Evolutionary conservation across 2,329 filamentous ascomycete species (phyloP).

Genomic region (Daldinia sp.): DNA sequence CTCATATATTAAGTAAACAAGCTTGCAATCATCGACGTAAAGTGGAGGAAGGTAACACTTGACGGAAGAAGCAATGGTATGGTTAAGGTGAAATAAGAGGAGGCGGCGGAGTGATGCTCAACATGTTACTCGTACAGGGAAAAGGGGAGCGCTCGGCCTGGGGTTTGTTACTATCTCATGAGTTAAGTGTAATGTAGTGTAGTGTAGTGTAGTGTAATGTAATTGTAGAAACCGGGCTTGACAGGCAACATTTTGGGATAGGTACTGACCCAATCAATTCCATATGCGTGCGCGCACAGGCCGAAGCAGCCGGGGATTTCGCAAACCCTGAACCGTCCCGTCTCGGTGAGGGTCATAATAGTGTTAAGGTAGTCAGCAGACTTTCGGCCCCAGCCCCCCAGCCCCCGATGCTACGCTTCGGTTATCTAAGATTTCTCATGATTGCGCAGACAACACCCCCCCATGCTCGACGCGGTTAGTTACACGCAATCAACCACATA

Average conservation of each 20-base stretch:
- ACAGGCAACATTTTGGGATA: neutral
- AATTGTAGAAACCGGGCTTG: neutral
- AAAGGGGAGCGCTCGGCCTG: too few species aligned
- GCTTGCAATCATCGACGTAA: too few species aligned
- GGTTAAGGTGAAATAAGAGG: neutral
- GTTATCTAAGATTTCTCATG: constrained; percentile 6
- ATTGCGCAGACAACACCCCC: neutral
- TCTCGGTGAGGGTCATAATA: neutral
- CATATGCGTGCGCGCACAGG: constrained; percentile 4
- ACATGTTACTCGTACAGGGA: too few species aligned
- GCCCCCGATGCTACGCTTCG: constrained; percentile 4
- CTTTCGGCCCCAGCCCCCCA: constrained; percentile 6
- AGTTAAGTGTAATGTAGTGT: too few species aligned
- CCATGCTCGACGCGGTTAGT: too few species aligned
- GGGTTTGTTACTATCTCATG: too few species aligned
- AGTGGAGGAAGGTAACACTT: too few species aligned
- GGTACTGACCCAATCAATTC: neutral
- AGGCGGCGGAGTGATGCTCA: neutral
- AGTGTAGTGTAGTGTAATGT: too few species aligned
- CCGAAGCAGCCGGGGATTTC: neutral
- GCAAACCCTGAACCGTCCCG: neutral
- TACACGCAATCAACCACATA: neutral
- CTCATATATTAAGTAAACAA: neutral
- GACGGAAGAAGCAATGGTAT: too few species aligned
- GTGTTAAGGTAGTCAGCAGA: neutral